A percentile compares a stretch with the other conserved stretches of the same genome.
These are phyloP conservation scores for Postia placenta DNA, from an alignment of 768 basidiomycete genomes.

Conservation along the genomic window DNA sequence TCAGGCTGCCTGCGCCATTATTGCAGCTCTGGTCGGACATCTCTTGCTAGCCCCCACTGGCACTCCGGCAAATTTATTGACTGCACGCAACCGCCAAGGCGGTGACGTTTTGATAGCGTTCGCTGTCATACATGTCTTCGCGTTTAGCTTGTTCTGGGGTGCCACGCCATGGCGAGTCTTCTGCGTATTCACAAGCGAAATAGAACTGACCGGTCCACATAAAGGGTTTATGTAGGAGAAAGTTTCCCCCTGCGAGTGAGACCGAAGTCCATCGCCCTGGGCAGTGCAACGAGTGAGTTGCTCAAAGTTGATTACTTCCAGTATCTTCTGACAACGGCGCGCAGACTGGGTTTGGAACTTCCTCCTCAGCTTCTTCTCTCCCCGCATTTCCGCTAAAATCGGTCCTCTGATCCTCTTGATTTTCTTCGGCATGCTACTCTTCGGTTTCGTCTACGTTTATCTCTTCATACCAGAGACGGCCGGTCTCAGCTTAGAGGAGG, in stretches of 20 bases:
- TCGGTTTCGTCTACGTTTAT: conserved; percentile 69
- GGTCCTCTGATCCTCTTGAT: conserved; percentile 74
- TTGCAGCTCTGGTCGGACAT: conserved; percentile 70
- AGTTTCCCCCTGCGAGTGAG: conserved; percentile 78
- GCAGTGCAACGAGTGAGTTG: conserved; percentile 51
- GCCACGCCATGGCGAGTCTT: conserved; percentile 43
- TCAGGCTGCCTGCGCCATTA: conserved; percentile 56
- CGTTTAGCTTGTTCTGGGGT: conserved; percentile 71
- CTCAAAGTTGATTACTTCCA: too few species aligned
- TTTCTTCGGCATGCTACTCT: conserved; percentile 68
- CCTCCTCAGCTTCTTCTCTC: conserved; percentile 67
- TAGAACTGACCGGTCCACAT: background rate
- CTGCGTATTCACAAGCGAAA: too few species aligned
- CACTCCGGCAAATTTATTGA: conserved; percentile 42
- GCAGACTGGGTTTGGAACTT: conserved; percentile 71
- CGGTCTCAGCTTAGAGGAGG: conserved; percentile 68
- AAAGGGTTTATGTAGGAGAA: conserved; percentile 62
- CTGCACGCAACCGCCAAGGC: conserved; percentile 48
- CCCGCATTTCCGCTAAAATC: conserved; percentile 56
- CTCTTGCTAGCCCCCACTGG: conserved; percentile 50
- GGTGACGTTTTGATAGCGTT: conserved; percentile 69
- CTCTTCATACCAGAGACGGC: conserved; percentile 78
- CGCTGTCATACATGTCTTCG: conserved; percentile 68
- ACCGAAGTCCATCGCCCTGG: conserved; percentile 71
- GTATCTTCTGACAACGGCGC: background rate